phyloP scores from a whole-genome alignment of 2,329 filamentous ascomycete species.

The Ceratocystis harringtonii region DNA sequence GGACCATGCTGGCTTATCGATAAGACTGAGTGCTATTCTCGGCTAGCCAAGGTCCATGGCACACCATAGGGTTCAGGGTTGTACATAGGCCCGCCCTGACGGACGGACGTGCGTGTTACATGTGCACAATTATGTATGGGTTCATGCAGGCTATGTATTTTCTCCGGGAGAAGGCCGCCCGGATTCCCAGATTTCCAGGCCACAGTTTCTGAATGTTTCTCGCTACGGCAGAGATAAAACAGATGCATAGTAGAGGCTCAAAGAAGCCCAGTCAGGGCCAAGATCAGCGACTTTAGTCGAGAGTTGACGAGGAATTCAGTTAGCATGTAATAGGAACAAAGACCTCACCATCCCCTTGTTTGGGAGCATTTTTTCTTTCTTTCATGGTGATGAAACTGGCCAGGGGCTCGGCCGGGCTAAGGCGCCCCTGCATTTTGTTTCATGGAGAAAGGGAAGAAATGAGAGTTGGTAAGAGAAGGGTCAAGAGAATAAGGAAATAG shows the following conservation, averaged over 20 bases:
- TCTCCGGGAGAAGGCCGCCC: not conserved
- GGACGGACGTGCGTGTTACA: not conserved
- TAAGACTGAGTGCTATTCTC: not conserved
- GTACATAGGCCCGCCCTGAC: too few species aligned
- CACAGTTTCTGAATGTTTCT: not conserved
- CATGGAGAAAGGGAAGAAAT: not conserved
- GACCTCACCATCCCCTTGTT: not conserved
- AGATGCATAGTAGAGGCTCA: not conserved
- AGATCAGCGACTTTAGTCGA: too few species aligned
- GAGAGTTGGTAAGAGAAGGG: not conserved
- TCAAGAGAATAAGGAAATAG: not conserved
- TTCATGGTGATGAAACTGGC: conserved; percentile 11
- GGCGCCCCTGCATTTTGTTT: conserved; percentile 8
- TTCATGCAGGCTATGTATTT: too few species aligned
- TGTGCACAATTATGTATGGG: not conserved
- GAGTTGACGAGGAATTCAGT: too few species aligned
- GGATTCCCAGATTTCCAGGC: not conserved
- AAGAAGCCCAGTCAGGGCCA: too few species aligned
- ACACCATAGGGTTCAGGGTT: too few species aligned
- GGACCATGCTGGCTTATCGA: not conserved
- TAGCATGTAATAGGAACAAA: not conserved
- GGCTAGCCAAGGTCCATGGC: too few species aligned
- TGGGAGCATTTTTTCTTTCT: not conserved
- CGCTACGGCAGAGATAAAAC: not conserved
- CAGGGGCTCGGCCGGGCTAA: not conserved